Conservation (phyloP, 202 grass and related monocot genomes). For the Musa balbisiana region DNA sequence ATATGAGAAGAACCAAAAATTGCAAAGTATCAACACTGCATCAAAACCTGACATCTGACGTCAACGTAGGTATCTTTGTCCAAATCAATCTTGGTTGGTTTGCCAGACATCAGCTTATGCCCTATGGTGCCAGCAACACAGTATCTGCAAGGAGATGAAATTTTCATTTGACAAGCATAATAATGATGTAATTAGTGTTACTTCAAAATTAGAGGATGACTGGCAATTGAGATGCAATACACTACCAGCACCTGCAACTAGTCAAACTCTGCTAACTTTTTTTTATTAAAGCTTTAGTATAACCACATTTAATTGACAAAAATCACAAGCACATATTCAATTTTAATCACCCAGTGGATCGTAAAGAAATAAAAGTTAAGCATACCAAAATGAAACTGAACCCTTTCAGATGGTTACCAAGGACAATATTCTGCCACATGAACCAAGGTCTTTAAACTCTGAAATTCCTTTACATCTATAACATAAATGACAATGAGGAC, state of each 20-base stretch:
- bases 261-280: neutral
- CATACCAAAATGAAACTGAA: too few relatives aligned
- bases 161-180: neutral
- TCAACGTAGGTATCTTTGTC: conserved; percentile 76
- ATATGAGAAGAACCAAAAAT: neutral
- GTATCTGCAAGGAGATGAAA: conserved; percentile 49
- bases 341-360: too few relatives aligned
- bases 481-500: too few relatives aligned
- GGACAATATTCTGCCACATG: too few relatives aligned
- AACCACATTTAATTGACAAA: neutral
- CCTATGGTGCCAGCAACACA: conserved; percentile 87
- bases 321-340: too few relatives aligned
- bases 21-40: neutral
- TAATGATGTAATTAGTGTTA: neutral
- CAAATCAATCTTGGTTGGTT: conserved; percentile 69
- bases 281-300: neutral
- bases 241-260: neutral
- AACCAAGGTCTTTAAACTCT: too few relatives aligned
- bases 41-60: conserved; percentile 80
- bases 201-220: neutral
- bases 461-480: too few relatives aligned
- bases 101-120: conserved; percentile 95
- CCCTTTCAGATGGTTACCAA: too few relatives aligned
- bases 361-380: too few relatives aligned
- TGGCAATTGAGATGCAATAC: neutral